Percentiles rank a stretch among this genome's conserved stretches.
Evolutionary conservation across 768 basidiomycete genomes (phyloP).

Genomic region (Calvatia gigantea): DNA sequence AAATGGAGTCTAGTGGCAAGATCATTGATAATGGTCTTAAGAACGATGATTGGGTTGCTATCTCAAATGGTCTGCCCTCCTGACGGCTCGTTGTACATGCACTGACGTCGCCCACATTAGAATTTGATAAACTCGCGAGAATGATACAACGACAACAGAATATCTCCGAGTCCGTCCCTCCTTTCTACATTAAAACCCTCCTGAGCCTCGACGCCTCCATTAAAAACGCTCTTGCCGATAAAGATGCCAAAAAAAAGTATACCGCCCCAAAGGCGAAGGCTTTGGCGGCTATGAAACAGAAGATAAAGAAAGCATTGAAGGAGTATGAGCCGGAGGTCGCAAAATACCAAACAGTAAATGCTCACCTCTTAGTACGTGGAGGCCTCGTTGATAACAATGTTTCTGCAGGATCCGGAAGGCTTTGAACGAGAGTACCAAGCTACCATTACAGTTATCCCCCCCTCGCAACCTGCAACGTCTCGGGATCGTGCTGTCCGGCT

Average conservation of each 20-base stretch:
- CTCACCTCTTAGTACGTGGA: background rate
- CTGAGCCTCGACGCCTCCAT: slow-evolving; percentile 73
- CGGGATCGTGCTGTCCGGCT: slow-evolving; percentile 38
- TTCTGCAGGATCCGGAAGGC: slow-evolving; percentile 77
- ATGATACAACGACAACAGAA: slow-evolving; percentile 88
- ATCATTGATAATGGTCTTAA: slow-evolving; percentile 91
- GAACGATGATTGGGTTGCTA: slow-evolving; percentile 96
- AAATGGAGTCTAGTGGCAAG: slow-evolving; percentile 92
- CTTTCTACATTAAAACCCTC: slow-evolving; percentile 78
- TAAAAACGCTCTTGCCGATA: slow-evolving; percentile 73
- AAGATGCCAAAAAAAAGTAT: slow-evolving; percentile 94
- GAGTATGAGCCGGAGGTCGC: slow-evolving; percentile 83
- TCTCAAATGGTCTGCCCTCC: slow-evolving; percentile 66
- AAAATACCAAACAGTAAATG: slow-evolving; percentile 71
- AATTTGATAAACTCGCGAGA: slow-evolving; percentile 93
- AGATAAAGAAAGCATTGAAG: slow-evolving; percentile 86
- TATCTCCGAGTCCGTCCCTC: slow-evolving; percentile 80
- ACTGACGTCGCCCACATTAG: slow-evolving; percentile 31
- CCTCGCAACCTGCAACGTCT: slow-evolving; percentile 29
- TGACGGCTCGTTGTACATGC: background rate
- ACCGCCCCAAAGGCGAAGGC: slow-evolving; percentile 92
- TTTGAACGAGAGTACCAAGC: slow-evolving; percentile 76
- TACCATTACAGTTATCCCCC: slow-evolving; percentile 43
- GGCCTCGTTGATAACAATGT: background rate
- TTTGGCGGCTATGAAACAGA: slow-evolving; percentile 97